These are phyloP conservation scores for Cutaneotrichosporon dermatis DNA, from an alignment of 1,284 basidiomycete genomes.

Conservation along the genomic window DNA sequence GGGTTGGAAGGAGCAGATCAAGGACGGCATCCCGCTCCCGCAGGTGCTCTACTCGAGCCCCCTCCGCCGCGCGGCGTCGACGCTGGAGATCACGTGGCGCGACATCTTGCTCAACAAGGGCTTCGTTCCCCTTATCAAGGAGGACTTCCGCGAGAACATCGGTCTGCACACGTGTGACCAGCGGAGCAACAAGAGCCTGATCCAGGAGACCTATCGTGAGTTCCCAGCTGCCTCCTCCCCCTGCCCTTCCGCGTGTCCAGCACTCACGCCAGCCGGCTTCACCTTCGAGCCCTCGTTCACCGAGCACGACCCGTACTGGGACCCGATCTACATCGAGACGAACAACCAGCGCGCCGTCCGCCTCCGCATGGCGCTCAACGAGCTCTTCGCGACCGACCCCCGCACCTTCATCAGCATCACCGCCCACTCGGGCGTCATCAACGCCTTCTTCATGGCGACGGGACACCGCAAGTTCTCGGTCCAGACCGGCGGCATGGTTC, in stretches of 20 bases:
- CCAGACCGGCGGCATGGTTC: conserved; percentile 32
- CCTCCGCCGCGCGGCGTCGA: conserved; percentile 29
- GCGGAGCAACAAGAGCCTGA: conserved; percentile 28
- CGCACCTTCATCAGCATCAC: conserved; percentile 42
- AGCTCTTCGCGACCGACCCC: conserved; percentile 38
- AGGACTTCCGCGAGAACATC: conserved; percentile 31
- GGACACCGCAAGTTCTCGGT: conserved; percentile 27
- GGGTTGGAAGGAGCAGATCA: conserved; percentile 34
- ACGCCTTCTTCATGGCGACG: conserved; percentile 32
- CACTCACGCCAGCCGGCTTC: conserved; percentile 23
- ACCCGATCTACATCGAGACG: conserved; percentile 31
- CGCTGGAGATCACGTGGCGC: conserved; percentile 37
- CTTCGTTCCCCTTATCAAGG: conserved; percentile 25
- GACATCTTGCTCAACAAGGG: conserved; percentile 26
- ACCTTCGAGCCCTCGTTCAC: conserved; percentile 37
- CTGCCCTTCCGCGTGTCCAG: too few species aligned
- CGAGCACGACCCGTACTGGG: conserved; percentile 41
- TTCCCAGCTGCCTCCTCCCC: neutral
- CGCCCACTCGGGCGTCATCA: conserved; percentile 42
- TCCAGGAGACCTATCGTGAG: conserved; percentile 24
- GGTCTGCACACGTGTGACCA: conserved; percentile 43
- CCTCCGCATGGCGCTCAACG: conserved; percentile 28
- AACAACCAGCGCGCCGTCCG: conserved; percentile 27
- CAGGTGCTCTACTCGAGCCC: conserved; percentile 36
- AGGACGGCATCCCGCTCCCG: conserved; percentile 31